These are phyloP conservation scores for Apiospora pterosperma DNA, from an alignment of 2,329 filamentous ascomycete species.

Conservation along the genomic window DNA sequence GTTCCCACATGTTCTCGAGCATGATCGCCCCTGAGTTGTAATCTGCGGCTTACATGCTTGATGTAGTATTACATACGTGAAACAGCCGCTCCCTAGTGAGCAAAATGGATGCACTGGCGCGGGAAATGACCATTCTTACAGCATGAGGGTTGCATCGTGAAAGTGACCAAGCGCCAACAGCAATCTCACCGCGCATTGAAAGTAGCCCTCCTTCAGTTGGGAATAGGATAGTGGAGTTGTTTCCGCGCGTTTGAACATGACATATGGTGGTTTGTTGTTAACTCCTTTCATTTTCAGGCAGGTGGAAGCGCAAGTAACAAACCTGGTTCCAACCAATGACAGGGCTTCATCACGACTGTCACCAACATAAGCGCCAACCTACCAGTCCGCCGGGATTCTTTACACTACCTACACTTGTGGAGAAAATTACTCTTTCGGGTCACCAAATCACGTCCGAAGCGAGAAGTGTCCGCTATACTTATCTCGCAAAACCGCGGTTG, in stretches of 20 bases:
- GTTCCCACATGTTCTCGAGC: background rate
- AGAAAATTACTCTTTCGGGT: background rate
- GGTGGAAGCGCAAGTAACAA: background rate
- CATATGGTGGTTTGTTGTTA: background rate
- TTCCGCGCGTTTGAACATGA: background rate
- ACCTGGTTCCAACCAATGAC: background rate
- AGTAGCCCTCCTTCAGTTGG: background rate
- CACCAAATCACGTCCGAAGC: background rate
- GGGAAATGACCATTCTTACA: background rate
- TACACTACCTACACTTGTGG: background rate
- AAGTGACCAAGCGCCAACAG: background rate
- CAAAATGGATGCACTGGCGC: background rate
- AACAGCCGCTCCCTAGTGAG: background rate
- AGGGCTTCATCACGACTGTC: background rate
- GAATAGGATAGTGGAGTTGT: background rate
- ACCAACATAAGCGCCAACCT: slow-evolving; percentile 1
- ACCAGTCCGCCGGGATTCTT: background rate
- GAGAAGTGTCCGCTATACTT: background rate
- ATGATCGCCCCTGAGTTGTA: background rate
- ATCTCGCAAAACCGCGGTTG: background rate
- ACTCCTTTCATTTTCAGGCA: background rate
- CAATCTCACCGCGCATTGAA: background rate
- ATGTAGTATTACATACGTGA: background rate
- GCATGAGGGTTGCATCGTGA: background rate
- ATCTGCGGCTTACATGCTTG: background rate